phyloP scores from a whole-genome alignment of 1,284 basidiomycete genomes.

The Earliella scabrosa region DNA sequence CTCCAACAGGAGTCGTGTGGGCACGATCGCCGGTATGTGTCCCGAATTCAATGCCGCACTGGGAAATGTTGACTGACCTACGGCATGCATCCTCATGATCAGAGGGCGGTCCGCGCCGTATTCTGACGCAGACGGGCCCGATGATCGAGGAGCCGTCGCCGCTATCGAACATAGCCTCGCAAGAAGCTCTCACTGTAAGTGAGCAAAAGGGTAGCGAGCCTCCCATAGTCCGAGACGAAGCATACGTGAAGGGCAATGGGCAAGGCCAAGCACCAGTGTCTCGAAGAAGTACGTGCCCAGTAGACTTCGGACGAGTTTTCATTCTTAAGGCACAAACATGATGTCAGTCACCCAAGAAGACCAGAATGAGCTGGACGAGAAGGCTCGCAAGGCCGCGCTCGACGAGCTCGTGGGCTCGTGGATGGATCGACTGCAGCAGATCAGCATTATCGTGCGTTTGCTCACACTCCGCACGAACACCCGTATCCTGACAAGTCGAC shows the following conservation, averaged over 20 bases:
- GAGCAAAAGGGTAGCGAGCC: too few relatives aligned
- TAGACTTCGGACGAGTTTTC: neutral
- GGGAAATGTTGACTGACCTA: too few relatives aligned
- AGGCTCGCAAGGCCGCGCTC: slow-evolving; percentile 46
- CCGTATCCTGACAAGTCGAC: too few relatives aligned
- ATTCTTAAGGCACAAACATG: too few relatives aligned
- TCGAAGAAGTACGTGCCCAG: neutral
- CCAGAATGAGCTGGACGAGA: slow-evolving; percentile 48
- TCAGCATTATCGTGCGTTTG: slow-evolving; percentile 55
- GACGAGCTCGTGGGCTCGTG: slow-evolving; percentile 55
- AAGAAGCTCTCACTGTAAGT: too few relatives aligned
- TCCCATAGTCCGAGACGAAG: too few relatives aligned
- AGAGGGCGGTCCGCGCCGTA: neutral
- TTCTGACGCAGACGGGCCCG: neutral
- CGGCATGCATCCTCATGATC: too few relatives aligned
- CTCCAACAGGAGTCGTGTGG: neutral
- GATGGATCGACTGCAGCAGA: slow-evolving; percentile 62
- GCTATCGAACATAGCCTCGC: too few relatives aligned
- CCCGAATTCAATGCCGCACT: too few relatives aligned
- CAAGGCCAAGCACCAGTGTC: neutral
- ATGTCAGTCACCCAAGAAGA: slow-evolving; percentile 47
- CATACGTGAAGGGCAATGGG: too few relatives aligned
- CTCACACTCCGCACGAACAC: too few relatives aligned
- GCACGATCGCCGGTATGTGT: neutral
- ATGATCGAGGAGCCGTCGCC: slow-evolving; percentile 13